A percentile compares a stretch with the other conserved stretches of the same genome.
Conservation (phyloP, 2,329 filamentous ascomycete species). For the Pochonia chlamydosporia region DNA sequence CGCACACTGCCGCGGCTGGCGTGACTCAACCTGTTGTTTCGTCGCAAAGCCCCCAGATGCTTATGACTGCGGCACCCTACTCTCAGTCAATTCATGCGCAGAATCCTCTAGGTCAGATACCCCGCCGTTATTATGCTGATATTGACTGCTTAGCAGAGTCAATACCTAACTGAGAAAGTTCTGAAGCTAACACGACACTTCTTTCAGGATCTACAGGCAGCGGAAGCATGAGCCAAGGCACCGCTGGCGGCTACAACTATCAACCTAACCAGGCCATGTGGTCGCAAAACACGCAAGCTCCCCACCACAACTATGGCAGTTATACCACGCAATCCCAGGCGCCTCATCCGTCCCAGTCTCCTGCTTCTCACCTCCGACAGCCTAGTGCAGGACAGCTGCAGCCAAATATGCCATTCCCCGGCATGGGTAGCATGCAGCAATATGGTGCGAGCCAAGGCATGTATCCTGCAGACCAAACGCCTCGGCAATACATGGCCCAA, state of each 20-base stretch:
- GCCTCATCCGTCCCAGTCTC: constrained; percentile 45
- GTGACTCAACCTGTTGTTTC: constrained; percentile 51
- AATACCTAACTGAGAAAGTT: too few species aligned
- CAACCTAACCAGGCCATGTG: constrained; percentile 55
- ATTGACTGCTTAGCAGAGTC: too few species aligned
- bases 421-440: constrained; percentile 53
- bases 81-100: constrained; percentile 66
- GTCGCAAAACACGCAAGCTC: constrained; percentile 60
- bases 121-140: too few species aligned
- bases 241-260: constrained; percentile 60
- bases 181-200: constrained; percentile 3
- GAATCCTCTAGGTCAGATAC: constrained; percentile 65
- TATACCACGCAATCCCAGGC: constrained; percentile 50
- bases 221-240: constrained; percentile 44
- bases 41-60: constrained; percentile 59
- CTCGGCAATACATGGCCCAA: constrained; percentile 63
- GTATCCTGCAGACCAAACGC: constrained; percentile 57
- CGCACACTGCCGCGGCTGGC: constrained; percentile 49
- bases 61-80: constrained; percentile 62
- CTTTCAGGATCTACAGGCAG: constrained; percentile 43
- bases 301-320: constrained; percentile 49
- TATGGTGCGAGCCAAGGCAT: constrained; percentile 53
- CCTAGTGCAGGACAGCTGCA: constrained; percentile 51
- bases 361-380: constrained; percentile 56
- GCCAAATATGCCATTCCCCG: constrained; percentile 55